Conservation (phyloP, 768 basidiomycete species). For the Mycena galopus region DNA sequence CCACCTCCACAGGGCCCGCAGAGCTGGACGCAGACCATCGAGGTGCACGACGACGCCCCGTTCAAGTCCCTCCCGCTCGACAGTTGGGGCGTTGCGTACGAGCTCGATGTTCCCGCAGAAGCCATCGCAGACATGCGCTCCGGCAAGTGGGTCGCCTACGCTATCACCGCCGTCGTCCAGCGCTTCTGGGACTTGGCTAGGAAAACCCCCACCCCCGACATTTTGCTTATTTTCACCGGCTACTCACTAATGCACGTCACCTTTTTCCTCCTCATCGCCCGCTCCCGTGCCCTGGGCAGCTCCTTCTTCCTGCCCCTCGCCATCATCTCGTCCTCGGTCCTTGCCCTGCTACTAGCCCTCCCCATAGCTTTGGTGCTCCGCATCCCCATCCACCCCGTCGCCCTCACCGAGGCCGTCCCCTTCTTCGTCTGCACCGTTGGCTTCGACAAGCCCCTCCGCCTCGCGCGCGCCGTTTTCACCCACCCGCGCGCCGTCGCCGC, state of each 20-base stretch:
- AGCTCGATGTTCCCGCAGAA: conserved; percentile 57
- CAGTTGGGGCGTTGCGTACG: conserved; percentile 37
- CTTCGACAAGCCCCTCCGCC: conserved; percentile 96
- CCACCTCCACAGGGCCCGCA: not conserved
- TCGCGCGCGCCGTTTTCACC: conserved; percentile 91
- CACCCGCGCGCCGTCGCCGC: conserved; percentile 56
- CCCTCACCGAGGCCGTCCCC: conserved; percentile 94
- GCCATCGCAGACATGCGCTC: conserved; percentile 82
- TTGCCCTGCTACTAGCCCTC: conserved; percentile 88
- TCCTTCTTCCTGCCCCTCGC: conserved; percentile 71
- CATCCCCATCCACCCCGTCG: conserved; percentile 93
- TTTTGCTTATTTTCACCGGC: conserved; percentile 92
- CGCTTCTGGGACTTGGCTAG: conserved; percentile 91
- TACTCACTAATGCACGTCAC: conserved; percentile 97
- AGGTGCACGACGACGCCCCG: conserved; percentile 63
- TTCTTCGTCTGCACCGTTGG: conserved; percentile 98
- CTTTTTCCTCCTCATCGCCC: conserved; percentile 91
- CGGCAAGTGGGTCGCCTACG: conserved; percentile 92
- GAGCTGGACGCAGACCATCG: conserved; percentile 45
- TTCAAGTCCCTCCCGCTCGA: conserved; percentile 27
- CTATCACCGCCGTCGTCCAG: conserved; percentile 76
- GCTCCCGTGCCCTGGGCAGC: conserved; percentile 87
- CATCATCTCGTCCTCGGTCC: conserved; percentile 83
- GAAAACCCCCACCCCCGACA: conserved; percentile 97
- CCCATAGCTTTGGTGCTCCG: conserved; percentile 79